Evolutionary conservation across 2,329 filamentous ascomycete genomes (phyloP), one percentile per base, ranked within the genome.

Genomic region (Clarireedia homoeocarpa): DNA sequence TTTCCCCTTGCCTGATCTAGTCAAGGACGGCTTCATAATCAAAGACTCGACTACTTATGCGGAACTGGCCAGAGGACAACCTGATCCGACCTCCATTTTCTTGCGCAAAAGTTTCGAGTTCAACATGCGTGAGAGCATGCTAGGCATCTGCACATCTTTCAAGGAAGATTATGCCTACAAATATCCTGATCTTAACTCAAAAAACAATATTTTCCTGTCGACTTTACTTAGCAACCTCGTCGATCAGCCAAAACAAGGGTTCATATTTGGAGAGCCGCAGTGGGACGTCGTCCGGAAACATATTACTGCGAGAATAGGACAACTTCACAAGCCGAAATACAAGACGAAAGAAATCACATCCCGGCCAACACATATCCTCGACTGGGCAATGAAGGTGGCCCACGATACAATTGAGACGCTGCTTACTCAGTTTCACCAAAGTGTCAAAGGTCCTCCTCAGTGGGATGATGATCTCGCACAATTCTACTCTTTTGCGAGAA

Each of bases 151-250:
- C 55, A 91, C 87, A 0, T 77, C 74, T 4, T 82, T 77, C 66
- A 85, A 87, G 58, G 83, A 88, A 51, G 74, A 71, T 4, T 69
- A 84, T 0, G 82, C 80, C 36, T 90, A 91, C 58, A 73, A 76
- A 12, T 74, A 77, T 12, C 77, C 79, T 23, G 74, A 69, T 0
- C 79, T 85, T 38, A 69, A 68, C 3, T 68, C 76, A 10, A 53
- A 67, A 0, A 66, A 72, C 3, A 80, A 79, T 0, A 65, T 79
- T 0, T 62, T 70, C 0, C 71, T 86, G 4, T 81, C 80, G 55
- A 74, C 73, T 0, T 69, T 84, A 0, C 75, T 81, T 1, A 73
- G 75, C 20, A 69, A 75, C 0, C 71, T 86, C 0, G 79, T 86
- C 2, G 83, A 86, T 59, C 75, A 81, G 60, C 65, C 72, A 1